Evolutionary conservation across 2,329 filamentous ascomycete genomes (phyloP).

Genomic region (Hypoxylon sp.): DNA sequence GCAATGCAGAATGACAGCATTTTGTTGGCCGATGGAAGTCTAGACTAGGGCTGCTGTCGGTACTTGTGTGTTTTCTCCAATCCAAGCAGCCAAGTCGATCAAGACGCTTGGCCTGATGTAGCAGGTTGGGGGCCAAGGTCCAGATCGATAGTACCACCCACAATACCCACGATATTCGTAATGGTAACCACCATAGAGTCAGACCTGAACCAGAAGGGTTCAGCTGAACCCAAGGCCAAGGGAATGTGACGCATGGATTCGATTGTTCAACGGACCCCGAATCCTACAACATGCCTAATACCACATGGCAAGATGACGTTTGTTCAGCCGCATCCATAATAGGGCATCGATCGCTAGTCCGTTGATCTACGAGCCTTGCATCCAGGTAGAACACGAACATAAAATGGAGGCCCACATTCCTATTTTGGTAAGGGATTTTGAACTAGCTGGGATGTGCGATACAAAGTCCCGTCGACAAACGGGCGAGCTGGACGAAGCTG

Average conservation of each 20-base stretch:
- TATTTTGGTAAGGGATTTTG: slow-evolving; percentile 5
- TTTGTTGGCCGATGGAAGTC: slow-evolving; percentile 14
- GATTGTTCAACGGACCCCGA: slow-evolving; percentile 6
- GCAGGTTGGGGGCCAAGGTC: slow-evolving; percentile 15
- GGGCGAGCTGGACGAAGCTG: slow-evolving; percentile 2
- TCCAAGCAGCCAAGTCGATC: slow-evolving; percentile 6
- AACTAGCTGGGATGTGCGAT: slow-evolving; percentile 1
- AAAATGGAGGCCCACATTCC: slow-evolving; percentile 7
- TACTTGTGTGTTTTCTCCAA: slow-evolving; percentile 22
- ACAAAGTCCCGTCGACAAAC: slow-evolving; percentile 6
- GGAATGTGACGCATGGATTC: slow-evolving; percentile 15
- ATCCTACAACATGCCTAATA: slow-evolving; percentile 26
- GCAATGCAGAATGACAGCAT: slow-evolving; percentile 17
- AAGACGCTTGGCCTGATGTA: slow-evolving; percentile 12
- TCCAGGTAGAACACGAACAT: background rate
- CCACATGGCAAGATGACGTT: slow-evolving; percentile 14
- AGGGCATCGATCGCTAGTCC: slow-evolving; percentile 11
- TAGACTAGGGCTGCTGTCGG: slow-evolving; percentile 18
- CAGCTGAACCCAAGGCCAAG: slow-evolving; percentile 25
- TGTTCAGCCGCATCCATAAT: slow-evolving; percentile 36
- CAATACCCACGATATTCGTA: slow-evolving; percentile 24
- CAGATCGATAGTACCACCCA: slow-evolving; percentile 13
- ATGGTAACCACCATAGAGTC: slow-evolving; percentile 1
- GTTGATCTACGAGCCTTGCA: slow-evolving; percentile 4
- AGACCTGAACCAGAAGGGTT: slow-evolving; percentile 1